Conservation (phyloP, 805 yeast species). For the Ogataea salicorniae region DNA sequence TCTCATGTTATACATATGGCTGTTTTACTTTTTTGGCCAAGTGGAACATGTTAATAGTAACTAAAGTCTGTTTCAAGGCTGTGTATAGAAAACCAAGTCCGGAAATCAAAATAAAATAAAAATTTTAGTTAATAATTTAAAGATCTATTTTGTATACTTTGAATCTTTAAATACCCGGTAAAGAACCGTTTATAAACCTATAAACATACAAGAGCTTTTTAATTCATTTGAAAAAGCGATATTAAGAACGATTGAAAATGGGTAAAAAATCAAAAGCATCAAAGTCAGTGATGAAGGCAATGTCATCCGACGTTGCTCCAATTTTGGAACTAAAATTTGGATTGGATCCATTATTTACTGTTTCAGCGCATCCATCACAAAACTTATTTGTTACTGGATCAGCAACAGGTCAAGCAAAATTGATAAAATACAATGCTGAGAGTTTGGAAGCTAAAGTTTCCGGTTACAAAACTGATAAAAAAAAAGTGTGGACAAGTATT, state of each 20-base stretch:
- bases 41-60: no score
- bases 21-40: no score
- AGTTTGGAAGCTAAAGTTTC: constrained; percentile 33
- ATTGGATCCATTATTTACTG: constrained; percentile 64
- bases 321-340: constrained; percentile 41
- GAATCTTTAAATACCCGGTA: no score
- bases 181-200: no score
- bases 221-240: no score
- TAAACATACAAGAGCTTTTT: no score
- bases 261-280: constrained; percentile 9
- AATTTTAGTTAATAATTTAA: no score
- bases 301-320: constrained; percentile 36
- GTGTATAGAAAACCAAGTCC: no score
- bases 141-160: no score
- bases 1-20: no score
- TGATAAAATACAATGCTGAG: constrained; percentile 53
- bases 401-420: constrained; percentile 74
- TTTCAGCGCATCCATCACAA: constrained; percentile 72
- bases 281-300: constrained; percentile 21
- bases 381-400: constrained; percentile 65
- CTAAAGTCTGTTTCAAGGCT: no score
- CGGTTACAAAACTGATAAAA: constrained; percentile 7
- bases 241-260: background rate
- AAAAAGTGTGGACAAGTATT: constrained; percentile 32
- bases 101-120: no score